These are phyloP conservation scores for Colletotrichum karsti DNA, from an alignment of 2,329 filamentous ascomycete genomes.

Conservation along the genomic window DNA sequence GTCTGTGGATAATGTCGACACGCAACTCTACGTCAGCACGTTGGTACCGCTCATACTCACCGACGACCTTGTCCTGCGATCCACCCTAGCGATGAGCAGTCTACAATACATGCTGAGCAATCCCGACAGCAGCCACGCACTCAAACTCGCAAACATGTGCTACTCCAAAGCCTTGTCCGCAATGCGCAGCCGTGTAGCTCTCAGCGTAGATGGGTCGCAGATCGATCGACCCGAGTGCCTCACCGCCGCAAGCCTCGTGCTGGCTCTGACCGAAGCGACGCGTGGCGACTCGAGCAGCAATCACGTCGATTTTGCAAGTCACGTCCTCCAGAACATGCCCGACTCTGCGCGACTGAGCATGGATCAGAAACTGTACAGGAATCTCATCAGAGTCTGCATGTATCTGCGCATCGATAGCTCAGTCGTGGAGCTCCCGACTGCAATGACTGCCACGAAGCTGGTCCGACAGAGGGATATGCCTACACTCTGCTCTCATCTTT, in stretches of 20 bases:
- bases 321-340: not conserved
- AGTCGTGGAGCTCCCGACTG: not conserved
- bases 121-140: not conserved
- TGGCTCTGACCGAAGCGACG: not conserved
- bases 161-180: not conserved
- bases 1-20: not conserved
- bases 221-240: not conserved
- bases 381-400: not conserved
- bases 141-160: not conserved
- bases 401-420: not conserved
- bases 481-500: not conserved
- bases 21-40: not conserved
- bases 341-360: not conserved
- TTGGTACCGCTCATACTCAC: not conserved
- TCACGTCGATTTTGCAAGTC: not conserved
- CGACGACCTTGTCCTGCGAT: not conserved
- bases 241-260: not conserved
- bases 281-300: not conserved
- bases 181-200: not conserved
- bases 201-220: rapidly evolving
- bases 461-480: not conserved
- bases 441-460: not conserved
- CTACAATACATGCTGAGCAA: not conserved
- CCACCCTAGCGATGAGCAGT: not conserved
- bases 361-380: not conserved